Conservation (phyloP, 2,329 filamentous ascomycete species). For the Venturia nashicola region DNA sequence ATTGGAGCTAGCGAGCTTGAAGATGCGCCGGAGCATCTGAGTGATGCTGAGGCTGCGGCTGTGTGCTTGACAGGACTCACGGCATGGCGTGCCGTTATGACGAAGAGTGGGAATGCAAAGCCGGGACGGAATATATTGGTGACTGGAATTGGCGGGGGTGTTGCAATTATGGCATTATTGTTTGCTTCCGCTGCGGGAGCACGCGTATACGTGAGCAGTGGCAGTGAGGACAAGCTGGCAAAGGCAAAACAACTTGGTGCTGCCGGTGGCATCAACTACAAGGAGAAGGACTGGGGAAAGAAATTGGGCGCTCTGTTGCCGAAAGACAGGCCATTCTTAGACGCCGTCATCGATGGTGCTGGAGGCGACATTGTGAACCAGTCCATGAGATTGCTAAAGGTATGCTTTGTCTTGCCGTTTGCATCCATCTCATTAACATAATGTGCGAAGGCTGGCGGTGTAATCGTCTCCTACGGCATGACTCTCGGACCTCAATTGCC, state of each 20-base stretch:
- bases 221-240: slow-evolving; percentile 61
- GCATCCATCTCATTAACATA: not conserved
- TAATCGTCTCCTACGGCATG: slow-evolving; percentile 88
- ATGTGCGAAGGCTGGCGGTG: slow-evolving; percentile 49
- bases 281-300: slow-evolving; percentile 68
- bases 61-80: slow-evolving; percentile 78
- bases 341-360: slow-evolving; percentile 82
- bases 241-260: slow-evolving; percentile 63
- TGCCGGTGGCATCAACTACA: slow-evolving; percentile 71
- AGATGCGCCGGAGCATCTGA: slow-evolving; percentile 60
- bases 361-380: slow-evolving; percentile 73
- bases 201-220: slow-evolving; percentile 71
- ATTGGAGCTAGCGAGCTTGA: slow-evolving; percentile 65
- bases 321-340: slow-evolving; percentile 53
- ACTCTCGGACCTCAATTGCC: slow-evolving; percentile 75
- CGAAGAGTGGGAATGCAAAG: slow-evolving; percentile 56
- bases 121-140: slow-evolving; percentile 65
- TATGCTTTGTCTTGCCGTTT: slow-evolving; percentile 13
- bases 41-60: slow-evolving; percentile 63
- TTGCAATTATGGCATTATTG: slow-evolving; percentile 69
- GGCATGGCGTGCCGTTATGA: slow-evolving; percentile 74
- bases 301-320: slow-evolving; percentile 52
- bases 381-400: slow-evolving; percentile 55
- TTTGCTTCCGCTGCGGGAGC: slow-evolving; percentile 66
- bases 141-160: slow-evolving; percentile 87